Evolutionary conservation across 306 rosid genomes (phyloP).

Genomic region (Albizia julibrissin): DNA sequence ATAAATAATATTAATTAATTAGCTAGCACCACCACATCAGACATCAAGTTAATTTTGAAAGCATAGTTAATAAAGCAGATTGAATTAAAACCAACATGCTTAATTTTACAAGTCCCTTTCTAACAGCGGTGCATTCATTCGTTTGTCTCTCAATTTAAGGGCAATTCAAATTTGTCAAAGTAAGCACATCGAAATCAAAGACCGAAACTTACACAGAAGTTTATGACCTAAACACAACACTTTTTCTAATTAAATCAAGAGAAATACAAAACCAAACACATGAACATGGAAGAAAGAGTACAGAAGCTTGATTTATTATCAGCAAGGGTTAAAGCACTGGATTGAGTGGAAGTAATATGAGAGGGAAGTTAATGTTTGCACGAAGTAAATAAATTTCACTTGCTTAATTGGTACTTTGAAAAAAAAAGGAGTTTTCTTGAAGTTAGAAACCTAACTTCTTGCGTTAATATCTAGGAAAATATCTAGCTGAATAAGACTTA

Average conservation of each 20-base stretch:
- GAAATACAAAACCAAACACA: not conserved
- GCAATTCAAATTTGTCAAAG: not conserved
- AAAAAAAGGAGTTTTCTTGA: not conserved
- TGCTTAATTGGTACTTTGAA: not conserved
- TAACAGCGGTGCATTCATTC: not conserved
- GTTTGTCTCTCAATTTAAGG: not conserved
- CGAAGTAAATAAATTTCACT: not conserved
- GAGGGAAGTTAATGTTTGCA: not conserved
- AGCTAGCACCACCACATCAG: not conserved
- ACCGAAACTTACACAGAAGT: not conserved
- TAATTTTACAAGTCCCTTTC: not conserved
- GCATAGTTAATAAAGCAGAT: not conserved
- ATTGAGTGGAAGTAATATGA: not conserved
- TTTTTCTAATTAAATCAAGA: not conserved
- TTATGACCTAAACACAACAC: not conserved
- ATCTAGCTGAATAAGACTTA: not conserved
- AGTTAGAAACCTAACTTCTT: not conserved
- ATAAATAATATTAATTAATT: not conserved
- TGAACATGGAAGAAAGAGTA: not conserved
- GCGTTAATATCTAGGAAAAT: not conserved
- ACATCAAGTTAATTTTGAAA: not conserved
- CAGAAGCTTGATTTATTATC: not conserved
- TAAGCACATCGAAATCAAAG: not conserved
- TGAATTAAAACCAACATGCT: not conserved
- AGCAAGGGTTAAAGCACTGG: not conserved